Percentiles rank a stretch among this genome's conserved stretches.
These are phyloP conservation scores for slime mould (Dictyostelium discoideum) DNA, from an alignment of 78 protist species.

Conservation along the genomic window DNA sequence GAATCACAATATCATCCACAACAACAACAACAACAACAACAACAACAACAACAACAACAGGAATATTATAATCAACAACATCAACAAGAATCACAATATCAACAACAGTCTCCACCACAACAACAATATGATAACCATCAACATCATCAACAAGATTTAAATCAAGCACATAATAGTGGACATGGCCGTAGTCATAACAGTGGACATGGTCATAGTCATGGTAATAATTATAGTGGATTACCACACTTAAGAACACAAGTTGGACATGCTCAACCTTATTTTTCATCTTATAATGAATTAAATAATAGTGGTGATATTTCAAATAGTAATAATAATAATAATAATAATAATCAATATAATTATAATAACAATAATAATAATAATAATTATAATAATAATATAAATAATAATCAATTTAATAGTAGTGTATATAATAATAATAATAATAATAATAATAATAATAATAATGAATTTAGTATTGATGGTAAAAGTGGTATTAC, in stretches of 20 bases:
- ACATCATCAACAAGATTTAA: neutral
- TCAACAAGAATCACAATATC: neutral
- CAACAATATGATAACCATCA: neutral
- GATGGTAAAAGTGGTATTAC: neutral
- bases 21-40: neutral
- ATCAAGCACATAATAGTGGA: neutral
- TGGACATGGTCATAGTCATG: constrained; percentile 16
- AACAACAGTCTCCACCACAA: neutral
- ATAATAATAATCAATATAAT: constrained; percentile 7
- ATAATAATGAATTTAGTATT: neutral
- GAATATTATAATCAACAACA: constrained; percentile 1
- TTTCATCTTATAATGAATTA: neutral
- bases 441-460: no score
- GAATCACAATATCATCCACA: neutral
- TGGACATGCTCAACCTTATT: constrained; percentile 24
- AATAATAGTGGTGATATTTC: constrained; percentile 11
- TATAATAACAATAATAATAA: neutral
- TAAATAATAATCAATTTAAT: neutral
- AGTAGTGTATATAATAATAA: neutral
- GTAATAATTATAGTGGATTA: neutral
- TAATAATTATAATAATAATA: neutral
- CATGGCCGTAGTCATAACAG: neutral
- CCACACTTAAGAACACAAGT: neutral
- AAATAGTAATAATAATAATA: neutral
- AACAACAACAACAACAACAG: neutral